These are phyloP conservation scores for Penicillium sp. DNA, from an alignment of 2,329 filamentous ascomycete genomes.

Conservation along the genomic window DNA sequence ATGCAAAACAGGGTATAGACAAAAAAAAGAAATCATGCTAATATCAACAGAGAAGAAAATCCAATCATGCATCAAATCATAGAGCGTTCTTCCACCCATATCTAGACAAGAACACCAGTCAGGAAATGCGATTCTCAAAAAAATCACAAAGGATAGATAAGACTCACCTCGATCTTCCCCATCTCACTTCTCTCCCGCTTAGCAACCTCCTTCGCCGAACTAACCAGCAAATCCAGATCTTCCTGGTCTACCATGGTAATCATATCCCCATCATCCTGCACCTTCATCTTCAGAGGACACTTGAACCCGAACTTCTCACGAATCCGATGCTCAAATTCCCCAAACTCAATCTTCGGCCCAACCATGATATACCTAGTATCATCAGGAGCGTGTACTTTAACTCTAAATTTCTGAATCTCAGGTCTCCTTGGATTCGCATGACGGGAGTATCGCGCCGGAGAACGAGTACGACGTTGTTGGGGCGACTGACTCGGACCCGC, in stretches of 20 bases:
- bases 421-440: slow-evolving; percentile 46
- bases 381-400: slow-evolving; percentile 83
- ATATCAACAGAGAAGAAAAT: slow-evolving; percentile 6
- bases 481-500: slow-evolving; percentile 29
- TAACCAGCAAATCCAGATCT: slow-evolving; percentile 85
- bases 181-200: slow-evolving; percentile 74
- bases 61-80: slow-evolving; percentile 25
- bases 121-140: slow-evolving; percentile 1
- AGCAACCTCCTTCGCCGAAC: slow-evolving; percentile 65
- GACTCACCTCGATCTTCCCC: slow-evolving; percentile 93
- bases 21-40: slow-evolving; percentile 12
- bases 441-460: slow-evolving; percentile 28
- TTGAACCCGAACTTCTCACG: slow-evolving; percentile 79
- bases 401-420: slow-evolving; percentile 74
- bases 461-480: slow-evolving; percentile 34
- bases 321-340: slow-evolving; percentile 75
- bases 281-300: slow-evolving; percentile 70
- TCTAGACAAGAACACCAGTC: slow-evolving; percentile 28
- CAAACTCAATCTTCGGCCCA: slow-evolving; percentile 68
- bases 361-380: slow-evolving; percentile 95
- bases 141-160: background rate
- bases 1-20: slow-evolving; percentile 21
- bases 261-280: slow-evolving; percentile 91
- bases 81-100: slow-evolving; percentile 44
- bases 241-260: slow-evolving; percentile 97